Evolutionary conservation across 2,329 filamentous ascomycete species (phyloP), one percentile per base, ranked within the genome.

Genomic region (Nigrospora sphaerica): DNA sequence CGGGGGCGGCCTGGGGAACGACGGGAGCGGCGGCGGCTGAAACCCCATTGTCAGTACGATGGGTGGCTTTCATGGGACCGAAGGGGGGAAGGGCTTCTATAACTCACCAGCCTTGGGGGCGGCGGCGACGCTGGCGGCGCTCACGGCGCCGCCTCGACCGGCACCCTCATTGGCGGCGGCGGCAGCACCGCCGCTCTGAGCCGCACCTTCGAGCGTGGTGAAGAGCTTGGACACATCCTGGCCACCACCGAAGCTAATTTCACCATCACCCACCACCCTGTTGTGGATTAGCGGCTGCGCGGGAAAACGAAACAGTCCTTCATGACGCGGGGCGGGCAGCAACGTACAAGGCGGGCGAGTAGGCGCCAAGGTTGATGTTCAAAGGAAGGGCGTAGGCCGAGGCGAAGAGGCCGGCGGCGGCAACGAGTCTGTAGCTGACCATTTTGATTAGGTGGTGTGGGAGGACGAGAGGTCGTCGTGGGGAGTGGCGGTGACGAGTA

Each of bases 171-270:
- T 57, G 42, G 61, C 56, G 43, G 58, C 45, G 40, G 59, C 58
- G 39, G 53, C 55, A 11, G 54, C 50, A 6, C 58, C 61, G 37
- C 52, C 57, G 32, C 55, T 60, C 32, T 63, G 53, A 36, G 70
- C 70, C 32, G 70, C 72, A 45, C 72, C 71, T 58, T 73, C 67
- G 52, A 71, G 64, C 37, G 67, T 69, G 50, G 64, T 73, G 61
- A 74, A 68, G 46, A 73, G 56, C 45, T 55, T 64, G 39, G 69
- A 64, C 32, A 74, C 71, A 57, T 73, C 70, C 57, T 67, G 61
- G 46, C 62, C 64, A 49, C 70, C 70, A 52, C 70, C 59, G 46
- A 61, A 62, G 31, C 57, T 61, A 39, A 61, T 61, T 52, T 61
- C 60, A 57, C 60, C 60, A 62, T 62, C 60, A 60, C 60, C 60